Percentiles rank a stretch among this genome's conserved stretches.
Evolutionary conservation across 768 basidiomycete genomes (phyloP).

Genomic region (Trametes cinnabarina): DNA sequence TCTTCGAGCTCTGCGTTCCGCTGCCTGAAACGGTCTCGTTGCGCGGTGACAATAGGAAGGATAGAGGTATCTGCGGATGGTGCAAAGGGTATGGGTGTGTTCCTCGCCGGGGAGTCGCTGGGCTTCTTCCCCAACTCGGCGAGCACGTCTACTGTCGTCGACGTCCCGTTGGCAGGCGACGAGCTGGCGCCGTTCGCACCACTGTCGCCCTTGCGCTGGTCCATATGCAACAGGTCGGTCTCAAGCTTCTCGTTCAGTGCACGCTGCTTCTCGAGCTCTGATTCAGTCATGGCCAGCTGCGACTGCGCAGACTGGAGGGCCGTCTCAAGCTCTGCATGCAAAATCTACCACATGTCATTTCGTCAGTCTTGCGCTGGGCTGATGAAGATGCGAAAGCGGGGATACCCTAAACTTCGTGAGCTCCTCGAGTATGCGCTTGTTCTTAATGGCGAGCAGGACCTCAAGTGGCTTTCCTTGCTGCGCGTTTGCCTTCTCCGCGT

Average conservation of each 20-base stretch:
- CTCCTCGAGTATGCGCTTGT: constrained; percentile 89
- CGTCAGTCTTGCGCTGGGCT: constrained; percentile 18
- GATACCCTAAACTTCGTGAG: constrained; percentile 88
- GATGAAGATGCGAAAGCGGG: no score
- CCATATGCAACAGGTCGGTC: constrained; percentile 82
- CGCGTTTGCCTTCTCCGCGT: constrained; percentile 77
- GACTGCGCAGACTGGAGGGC: constrained; percentile 57
- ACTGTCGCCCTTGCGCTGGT: constrained; percentile 51
- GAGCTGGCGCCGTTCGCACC: constrained; percentile 26
- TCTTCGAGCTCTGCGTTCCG: constrained; percentile 97
- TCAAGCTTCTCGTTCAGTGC: constrained; percentile 87
- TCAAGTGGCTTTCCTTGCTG: constrained; percentile 84
- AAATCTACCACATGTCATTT: constrained; percentile 63
- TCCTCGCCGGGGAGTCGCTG: constrained; percentile 35
- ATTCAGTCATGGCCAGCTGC: constrained; percentile 54
- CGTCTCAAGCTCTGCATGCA: constrained; percentile 77
- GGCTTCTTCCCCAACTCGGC: constrained; percentile 67
- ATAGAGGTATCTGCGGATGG: constrained; percentile 88
- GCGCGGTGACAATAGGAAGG: constrained; percentile 96
- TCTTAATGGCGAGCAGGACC: constrained; percentile 87
- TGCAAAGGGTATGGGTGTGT: constrained; percentile 68
- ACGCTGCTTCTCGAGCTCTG: constrained; percentile 76
- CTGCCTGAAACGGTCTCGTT: constrained; percentile 96
- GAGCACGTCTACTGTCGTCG: constrained; percentile 51
- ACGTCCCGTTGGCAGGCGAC: constrained; percentile 25